Evolutionary conservation across 768 basidiomycete genomes (phyloP), one percentile per base, ranked within the genome.

Genomic region (Trametes punicea): DNA sequence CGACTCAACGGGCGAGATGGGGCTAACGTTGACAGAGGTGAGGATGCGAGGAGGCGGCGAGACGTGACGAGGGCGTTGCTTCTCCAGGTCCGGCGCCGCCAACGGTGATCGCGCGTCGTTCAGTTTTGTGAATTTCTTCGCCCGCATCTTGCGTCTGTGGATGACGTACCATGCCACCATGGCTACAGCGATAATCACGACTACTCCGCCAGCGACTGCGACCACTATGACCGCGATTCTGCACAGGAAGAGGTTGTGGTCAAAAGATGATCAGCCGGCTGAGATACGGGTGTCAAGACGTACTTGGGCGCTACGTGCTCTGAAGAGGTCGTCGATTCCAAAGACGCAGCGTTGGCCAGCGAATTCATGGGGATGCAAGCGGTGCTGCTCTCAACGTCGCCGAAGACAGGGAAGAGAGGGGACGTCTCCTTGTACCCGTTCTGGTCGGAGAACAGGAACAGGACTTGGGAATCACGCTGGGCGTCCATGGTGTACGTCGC

Each of bases 141-240:
- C 42, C 31, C 49, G 33, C 74, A 70, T 39, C 46, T 55, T 61
- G 45, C 60, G 54, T 13, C 77, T 67, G 58, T 77, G 71, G 46
- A 74, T 72, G 49, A 76, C 38, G 50, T 78, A 58, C 63, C 77
- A 82, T 25, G 77, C 46, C 13, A 71, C 61, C 72, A 82, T 74
- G 18, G 70, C 66, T n/a, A 80, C 36, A 10, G 69, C 69, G 18
- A 81, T 63, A 4, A 77, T 33, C n/a, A 71, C 64, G 10, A 81
- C 64, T 7, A 74, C 65, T n/a, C 74, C 74, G 30, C 73, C 78
- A 27, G 59, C 62, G 1, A 57, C 58, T 31, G 75, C 70, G 31
- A 77, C 67, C 6, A 78, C 79, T 46, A 83, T 77, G 48, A 81
- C 70, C 9, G 76, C 71, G 21, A 67, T 67, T 57, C 79, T 84